Conservation (phyloP, 1,284 basidiomycete genomes). For the Ganoderma multipileum region DNA sequence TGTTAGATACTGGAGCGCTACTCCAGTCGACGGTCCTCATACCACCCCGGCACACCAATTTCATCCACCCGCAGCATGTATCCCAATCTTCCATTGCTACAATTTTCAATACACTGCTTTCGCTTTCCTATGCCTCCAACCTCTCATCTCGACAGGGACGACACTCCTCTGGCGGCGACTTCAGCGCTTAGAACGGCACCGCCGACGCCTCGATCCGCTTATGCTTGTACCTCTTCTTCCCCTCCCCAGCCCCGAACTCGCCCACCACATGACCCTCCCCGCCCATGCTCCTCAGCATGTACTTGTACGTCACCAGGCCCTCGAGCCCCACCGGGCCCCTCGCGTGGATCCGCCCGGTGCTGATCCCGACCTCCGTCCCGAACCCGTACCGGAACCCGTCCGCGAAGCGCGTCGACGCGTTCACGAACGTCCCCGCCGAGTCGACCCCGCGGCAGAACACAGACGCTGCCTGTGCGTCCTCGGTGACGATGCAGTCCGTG, state of each 20-base stretch:
- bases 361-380: slow-evolving; percentile 98
- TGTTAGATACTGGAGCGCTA: slow-evolving; percentile 1
- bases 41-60: neutral
- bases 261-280: slow-evolving; percentile 79
- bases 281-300: slow-evolving; percentile 81
- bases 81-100: slow-evolving; percentile 21
- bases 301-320: slow-evolving; percentile 95
- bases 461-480: slow-evolving; percentile 69
- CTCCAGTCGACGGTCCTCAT: neutral
- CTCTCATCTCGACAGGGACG: neutral
- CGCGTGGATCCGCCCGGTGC: slow-evolving; percentile 96
- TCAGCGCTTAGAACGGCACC: slow-evolving; percentile 53
- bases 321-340: slow-evolving; percentile 96
- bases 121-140: neutral
- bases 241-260: slow-evolving; percentile 78
- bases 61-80: slow-evolving; percentile 23
- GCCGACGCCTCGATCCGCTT: slow-evolving; percentile 52
- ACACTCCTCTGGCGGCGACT: neutral
- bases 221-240: slow-evolving; percentile 83
- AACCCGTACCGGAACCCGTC: slow-evolving; percentile 98
- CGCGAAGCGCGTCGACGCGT: slow-evolving; percentile 94
- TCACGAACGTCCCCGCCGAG: slow-evolving; percentile 93
- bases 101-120: slow-evolving; percentile 22
- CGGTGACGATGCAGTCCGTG: slow-evolving; percentile 95
- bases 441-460: slow-evolving; percentile 90